phyloP scores from a whole-genome alignment of 768 basidiomycete genomes.

The Phlebiopsis flavidoalba region DNA sequence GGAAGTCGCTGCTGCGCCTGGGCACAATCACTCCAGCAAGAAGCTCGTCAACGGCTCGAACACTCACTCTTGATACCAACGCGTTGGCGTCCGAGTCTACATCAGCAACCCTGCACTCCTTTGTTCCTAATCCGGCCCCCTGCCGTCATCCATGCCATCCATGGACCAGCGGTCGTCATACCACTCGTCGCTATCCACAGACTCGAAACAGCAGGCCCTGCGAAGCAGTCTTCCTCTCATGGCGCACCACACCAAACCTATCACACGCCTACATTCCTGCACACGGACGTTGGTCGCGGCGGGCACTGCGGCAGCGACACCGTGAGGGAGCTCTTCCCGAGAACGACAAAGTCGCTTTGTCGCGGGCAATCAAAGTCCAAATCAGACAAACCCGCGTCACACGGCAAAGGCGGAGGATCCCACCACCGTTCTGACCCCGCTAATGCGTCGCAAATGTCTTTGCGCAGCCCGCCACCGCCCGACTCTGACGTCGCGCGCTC shows the following conservation, averaged over 20 bases:
- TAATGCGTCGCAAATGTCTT: constrained; percentile 47
- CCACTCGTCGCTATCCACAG: constrained; percentile 75
- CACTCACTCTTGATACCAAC: constrained; percentile 52
- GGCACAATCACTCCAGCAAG: constrained; percentile 58
- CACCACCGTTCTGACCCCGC: constrained; percentile 39
- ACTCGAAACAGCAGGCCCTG: constrained; percentile 46
- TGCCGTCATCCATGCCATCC: constrained; percentile 50
- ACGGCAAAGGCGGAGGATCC: constrained; percentile 35
- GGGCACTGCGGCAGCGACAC: no score
- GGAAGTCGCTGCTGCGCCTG: constrained; percentile 76
- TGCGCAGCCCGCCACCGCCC: constrained; percentile 28
- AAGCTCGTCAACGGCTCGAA: constrained; percentile 41
- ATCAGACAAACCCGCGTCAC: constrained; percentile 13
- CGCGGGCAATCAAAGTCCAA: constrained; percentile 24
- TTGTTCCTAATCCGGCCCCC: constrained; percentile 41
- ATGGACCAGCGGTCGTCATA: constrained; percentile 65
- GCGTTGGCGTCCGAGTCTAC: constrained; percentile 29
- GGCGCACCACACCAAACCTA: constrained; percentile 14
- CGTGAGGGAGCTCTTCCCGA: no score
- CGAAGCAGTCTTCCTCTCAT: constrained; percentile 15
- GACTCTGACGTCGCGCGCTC: constrained; percentile 31
- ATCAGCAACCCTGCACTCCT: constrained; percentile 33
- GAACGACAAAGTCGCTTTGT: constrained; percentile 2
- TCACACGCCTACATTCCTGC: constrained; percentile 21
- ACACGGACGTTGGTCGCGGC: constrained; percentile 11